phyloP scores from a whole-genome alignment of 140 eudicot species.

The Erigeron philadelphicus region DNA sequence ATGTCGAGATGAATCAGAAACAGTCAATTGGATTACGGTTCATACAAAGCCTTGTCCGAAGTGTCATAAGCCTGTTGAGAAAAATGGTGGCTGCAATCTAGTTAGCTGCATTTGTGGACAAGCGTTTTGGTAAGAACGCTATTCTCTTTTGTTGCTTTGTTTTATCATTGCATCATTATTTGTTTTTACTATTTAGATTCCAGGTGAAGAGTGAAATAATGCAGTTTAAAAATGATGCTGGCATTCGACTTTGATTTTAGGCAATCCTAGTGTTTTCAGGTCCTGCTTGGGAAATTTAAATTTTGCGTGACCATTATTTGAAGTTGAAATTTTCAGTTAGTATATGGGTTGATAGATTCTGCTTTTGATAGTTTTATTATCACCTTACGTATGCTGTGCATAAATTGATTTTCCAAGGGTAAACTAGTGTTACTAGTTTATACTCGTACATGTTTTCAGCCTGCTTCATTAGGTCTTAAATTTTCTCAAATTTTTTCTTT shows the following conservation, averaged over 20 bases:
- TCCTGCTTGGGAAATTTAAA: background rate
- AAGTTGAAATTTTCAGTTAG: background rate
- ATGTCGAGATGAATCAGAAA: slow-evolving; percentile 70
- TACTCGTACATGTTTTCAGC: background rate
- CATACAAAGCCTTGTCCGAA: slow-evolving; percentile 71
- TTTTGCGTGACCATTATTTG: background rate
- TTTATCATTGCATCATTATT: background rate
- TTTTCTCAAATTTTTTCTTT: no score
- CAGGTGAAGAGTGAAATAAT: background rate
- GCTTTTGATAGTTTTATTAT: background rate
- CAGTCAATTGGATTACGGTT: slow-evolving; percentile 70
- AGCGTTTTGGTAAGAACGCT: slow-evolving; percentile 51
- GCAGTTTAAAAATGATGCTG: no score
- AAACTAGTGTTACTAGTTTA: background rate
- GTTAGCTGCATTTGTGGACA: slow-evolving; percentile 69
- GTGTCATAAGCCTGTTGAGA: slow-evolving; percentile 73
- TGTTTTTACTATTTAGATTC: background rate
- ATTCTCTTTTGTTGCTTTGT: slow-evolving; percentile 15
- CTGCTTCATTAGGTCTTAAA: no score
- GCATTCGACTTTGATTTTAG: slow-evolving; percentile 3
- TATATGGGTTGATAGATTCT: background rate
- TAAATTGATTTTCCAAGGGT: background rate
- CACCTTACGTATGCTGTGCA: background rate
- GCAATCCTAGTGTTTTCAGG: slow-evolving; percentile 5
- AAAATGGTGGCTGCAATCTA: slow-evolving; percentile 68